Conservation (phyloP, 2,329 filamentous ascomycete species). For the Ceratocystis destructans region DNA sequence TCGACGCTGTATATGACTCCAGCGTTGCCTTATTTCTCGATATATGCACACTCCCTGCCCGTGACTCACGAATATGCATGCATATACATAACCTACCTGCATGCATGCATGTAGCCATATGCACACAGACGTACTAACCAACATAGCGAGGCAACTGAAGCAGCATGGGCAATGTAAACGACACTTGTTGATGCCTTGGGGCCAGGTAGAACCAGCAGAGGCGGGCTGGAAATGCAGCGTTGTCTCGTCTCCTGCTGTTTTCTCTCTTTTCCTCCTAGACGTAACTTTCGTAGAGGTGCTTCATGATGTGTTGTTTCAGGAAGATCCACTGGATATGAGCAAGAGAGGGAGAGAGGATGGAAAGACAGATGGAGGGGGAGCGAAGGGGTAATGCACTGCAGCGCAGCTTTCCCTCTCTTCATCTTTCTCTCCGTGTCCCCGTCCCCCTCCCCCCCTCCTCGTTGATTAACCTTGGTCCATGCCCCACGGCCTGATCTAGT, state of each 20-base stretch:
- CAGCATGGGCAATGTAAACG: not conserved
- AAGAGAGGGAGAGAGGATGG: not conserved
- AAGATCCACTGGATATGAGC: not conserved
- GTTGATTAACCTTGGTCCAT: not conserved
- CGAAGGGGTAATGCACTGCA: too few relatives aligned
- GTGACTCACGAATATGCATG: not conserved
- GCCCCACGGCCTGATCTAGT: not conserved
- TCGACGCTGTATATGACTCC: not conserved
- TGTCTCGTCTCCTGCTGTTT: not conserved
- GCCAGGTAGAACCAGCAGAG: too few relatives aligned
- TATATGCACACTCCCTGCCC: conserved; percentile 1
- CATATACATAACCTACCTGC: not conserved
- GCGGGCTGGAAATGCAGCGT: not conserved
- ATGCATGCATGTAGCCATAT: not conserved
- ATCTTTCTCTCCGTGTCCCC: too few relatives aligned
- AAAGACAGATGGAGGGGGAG: too few relatives aligned
- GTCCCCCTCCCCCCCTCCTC: not conserved
- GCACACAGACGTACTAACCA: not conserved
- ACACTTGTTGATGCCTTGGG: too few relatives aligned
- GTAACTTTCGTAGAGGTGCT: not conserved
- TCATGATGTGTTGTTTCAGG: conserved; percentile 1
- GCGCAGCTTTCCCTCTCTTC: too few relatives aligned
- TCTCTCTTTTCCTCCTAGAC: not conserved
- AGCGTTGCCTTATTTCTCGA: not conserved
- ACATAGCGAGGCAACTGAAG: not conserved